Evolutionary conservation across 371 early-diverging fungal species (phyloP).

Genomic region (Fennellomyces sp.): DNA sequence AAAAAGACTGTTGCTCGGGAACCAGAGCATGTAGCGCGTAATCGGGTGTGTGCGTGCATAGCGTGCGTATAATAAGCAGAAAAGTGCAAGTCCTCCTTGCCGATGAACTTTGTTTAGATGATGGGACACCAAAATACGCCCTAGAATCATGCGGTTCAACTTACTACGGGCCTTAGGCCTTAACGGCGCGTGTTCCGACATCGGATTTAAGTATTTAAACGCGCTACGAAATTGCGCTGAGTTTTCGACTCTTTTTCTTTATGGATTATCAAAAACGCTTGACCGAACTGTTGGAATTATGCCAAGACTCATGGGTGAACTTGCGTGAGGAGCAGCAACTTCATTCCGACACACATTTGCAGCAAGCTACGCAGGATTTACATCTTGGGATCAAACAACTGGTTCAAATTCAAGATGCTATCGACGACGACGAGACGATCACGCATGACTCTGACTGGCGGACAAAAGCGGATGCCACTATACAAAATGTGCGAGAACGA

Average conservation of each 20-base stretch:
- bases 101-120: too few relatives aligned
- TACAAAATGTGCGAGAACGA: constrained; percentile 26
- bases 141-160: too few relatives aligned
- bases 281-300: constrained; percentile 15
- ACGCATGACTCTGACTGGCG: constrained; percentile 23
- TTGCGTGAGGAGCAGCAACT: constrained; percentile 5
- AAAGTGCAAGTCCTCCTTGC: too few relatives aligned
- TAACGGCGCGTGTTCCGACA: too few relatives aligned
- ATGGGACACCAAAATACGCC: too few relatives aligned
- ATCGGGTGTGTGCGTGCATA: too few relatives aligned
- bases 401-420: constrained; percentile 21
- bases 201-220: too few relatives aligned
- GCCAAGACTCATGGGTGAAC: constrained; percentile 18
- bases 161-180: too few relatives aligned
- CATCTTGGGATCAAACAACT: constrained; percentile 22
- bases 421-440: constrained; percentile 10
- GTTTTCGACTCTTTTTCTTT: constrained; percentile 6
- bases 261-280: constrained; percentile 18
- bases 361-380: constrained; percentile 9
- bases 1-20: too few relatives aligned
- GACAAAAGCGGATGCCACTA: constrained; percentile 20
- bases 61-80: too few relatives aligned
- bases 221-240: too few relatives aligned
- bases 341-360: neutral
- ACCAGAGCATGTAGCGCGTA: too few relatives aligned